Evolutionary conservation across 2,329 filamentous ascomycete genomes (phyloP), one percentile per base, ranked within the genome.

Genomic region (Claviceps sorghi): DNA sequence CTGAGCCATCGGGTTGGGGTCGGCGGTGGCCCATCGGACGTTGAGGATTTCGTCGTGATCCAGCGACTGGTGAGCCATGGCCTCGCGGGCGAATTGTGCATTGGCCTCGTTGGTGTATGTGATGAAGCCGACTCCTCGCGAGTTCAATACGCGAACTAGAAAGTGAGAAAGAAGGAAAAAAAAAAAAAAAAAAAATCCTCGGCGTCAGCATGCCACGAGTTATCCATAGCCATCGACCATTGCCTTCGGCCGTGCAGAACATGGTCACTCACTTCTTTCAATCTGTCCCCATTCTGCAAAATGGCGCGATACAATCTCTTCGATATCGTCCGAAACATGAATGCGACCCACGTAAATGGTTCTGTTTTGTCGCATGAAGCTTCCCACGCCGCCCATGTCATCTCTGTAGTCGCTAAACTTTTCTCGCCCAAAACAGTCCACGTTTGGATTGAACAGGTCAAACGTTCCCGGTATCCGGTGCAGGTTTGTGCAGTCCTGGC

Each of bases 281-380:
- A 98, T 74, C 61, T 90, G 86, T 0, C 93, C 93, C 90, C 90
- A 98, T 76, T 98, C 93, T 26, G 88, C 85, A 65, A 97, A 96
- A 69, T 98, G 93, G 15, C 94, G 78, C 32, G 91, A 84, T 6
- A 97, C 91, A 38, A 97, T 80, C 69, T 98, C 93, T 65, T 98
- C 91, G 56, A 97, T 96, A 63, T 97, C 91, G 66, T 97, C 93
- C 13, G 84, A 91, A 38, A 95, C 91, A 66, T 96, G 88, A 66
- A 98, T 96, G 48, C 90, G 77, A 5, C 93, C 93, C 1, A 96
- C 80, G 61, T 98, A 98, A 6, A 98, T 74, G 1, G 93, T 98
- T 34, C 93, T 78, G 65, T 98, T 98, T 63, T 95, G 87, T 22
- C 93, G 78, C 80, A 90, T 84, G 64, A 98, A 98, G 56, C 82